Evolutionary conservation across 257 asterid genomes (phyloP).

Genomic region (Scutellaria baicalensis): DNA sequence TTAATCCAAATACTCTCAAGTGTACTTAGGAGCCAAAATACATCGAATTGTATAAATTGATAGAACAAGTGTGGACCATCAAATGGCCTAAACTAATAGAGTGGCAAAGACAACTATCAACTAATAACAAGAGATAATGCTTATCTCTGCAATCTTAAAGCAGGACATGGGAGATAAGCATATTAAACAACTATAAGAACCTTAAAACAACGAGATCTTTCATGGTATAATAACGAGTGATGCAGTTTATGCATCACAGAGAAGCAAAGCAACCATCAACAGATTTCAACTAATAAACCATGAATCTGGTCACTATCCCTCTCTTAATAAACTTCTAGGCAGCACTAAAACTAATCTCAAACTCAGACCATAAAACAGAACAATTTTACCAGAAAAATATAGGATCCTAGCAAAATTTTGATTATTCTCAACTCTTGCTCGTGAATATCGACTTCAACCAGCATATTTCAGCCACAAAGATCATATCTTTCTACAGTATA

Average conservation of each 20-base stretch:
- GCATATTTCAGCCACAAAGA: constrained; percentile 10
- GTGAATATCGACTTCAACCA: not conserved
- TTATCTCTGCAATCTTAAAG: not conserved
- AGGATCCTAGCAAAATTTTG: not conserved
- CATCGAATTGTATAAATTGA: not conserved
- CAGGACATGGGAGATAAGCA: not conserved
- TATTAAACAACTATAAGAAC: not conserved
- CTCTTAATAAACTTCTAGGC: not conserved
- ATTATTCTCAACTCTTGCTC: not conserved
- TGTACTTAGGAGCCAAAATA: not conserved
- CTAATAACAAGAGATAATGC: not conserved
- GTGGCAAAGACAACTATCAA: not conserved
- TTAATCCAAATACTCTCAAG: not conserved
- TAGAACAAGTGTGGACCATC: not conserved
- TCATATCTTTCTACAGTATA: constrained; percentile 6
- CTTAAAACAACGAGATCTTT: not conserved
- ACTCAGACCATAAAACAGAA: not conserved
- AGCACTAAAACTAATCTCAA: not conserved
- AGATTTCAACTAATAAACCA: not conserved
- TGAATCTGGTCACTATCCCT: not conserved
- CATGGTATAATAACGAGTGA: not conserved
- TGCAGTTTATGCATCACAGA: not conserved
- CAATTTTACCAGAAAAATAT: not conserved
- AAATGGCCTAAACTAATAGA: not conserved
- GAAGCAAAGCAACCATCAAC: not conserved